A percentile compares a stretch with the other conserved stretches of the same genome.
Conservation (phyloP, 2,329 filamentous ascomycete species). For the Gaeumannomyces tritici region DNA sequence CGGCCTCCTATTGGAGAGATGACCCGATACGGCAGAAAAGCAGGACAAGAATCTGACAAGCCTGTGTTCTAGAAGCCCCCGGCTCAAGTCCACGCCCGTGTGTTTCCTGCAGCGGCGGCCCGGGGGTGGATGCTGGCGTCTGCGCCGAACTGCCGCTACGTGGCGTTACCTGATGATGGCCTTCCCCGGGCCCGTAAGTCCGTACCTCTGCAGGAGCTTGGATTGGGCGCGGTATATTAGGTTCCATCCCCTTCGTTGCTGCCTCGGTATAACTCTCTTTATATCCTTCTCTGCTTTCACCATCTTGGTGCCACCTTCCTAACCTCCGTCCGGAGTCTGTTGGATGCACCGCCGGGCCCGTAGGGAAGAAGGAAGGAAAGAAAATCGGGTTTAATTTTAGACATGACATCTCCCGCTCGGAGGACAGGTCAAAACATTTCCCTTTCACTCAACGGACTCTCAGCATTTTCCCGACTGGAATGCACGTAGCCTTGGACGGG, state of each 20-base stretch:
- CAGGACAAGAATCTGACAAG: not conserved
- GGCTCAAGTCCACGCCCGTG: not conserved
- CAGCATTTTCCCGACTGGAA: not conserved
- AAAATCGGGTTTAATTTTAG: not conserved
- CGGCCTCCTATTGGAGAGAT: not conserved
- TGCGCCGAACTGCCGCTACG: not conserved
- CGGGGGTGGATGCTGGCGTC: too few relatives aligned
- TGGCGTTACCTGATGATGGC: not conserved
- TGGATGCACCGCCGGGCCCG: too few relatives aligned
- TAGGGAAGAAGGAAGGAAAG: not conserved
- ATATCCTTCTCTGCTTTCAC: not conserved
- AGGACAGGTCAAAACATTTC: not conserved
- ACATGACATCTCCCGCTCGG: not conserved
- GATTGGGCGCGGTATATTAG: not conserved
- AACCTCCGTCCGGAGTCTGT: not conserved
- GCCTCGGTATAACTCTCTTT: not conserved
- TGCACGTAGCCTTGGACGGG: not conserved
- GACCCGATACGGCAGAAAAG: not conserved
- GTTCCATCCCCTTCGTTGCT: not conserved
- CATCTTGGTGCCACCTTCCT: not conserved
- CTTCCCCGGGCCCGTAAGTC: not conserved
- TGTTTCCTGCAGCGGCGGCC: not conserved
- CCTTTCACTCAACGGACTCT: not conserved
- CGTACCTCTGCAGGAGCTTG: not conserved
- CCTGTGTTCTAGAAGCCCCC: not conserved